Evolutionary conservation across 108 stramenopile species (phyloP).

Genomic region (Thalassiosira profunda): DNA sequence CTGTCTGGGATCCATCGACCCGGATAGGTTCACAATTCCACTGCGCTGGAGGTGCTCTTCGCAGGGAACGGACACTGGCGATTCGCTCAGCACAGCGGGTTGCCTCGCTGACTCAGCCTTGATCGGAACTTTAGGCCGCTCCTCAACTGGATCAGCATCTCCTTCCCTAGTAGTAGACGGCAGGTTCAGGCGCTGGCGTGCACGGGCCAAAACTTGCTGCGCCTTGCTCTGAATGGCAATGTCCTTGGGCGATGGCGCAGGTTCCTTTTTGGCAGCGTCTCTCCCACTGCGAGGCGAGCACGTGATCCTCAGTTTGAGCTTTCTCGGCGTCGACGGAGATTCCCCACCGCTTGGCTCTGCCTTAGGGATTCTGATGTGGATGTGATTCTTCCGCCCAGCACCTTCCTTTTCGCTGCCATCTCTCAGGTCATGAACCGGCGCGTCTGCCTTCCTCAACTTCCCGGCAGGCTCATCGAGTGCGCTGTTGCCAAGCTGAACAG

Average conservation of each 20-base stretch:
- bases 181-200: conserved; percentile 34
- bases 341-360: neutral
- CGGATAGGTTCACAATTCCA: neutral
- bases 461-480: too few relatives aligned
- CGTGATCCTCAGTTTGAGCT: conserved; percentile 27
- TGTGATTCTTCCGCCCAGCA: conserved; percentile 11
- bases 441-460: too few relatives aligned
- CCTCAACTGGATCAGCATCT: neutral
- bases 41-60: conserved; percentile 3
- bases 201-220: conserved; percentile 40
- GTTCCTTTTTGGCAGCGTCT: neutral
- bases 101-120: neutral
- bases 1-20: neutral
- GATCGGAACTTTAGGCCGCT: neutral
- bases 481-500: too few relatives aligned
- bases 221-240: conserved; percentile 31
- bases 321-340: conserved; percentile 2
- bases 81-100: conserved; percentile 42
- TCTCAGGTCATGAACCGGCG: too few relatives aligned
- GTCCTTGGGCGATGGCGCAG: neutral
- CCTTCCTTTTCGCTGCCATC: too few relatives aligned
- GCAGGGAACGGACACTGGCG: conserved; percentile 36
- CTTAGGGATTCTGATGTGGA: conserved; percentile 41
- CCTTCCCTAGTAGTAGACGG: neutral
- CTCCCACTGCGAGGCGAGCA: conserved; percentile 9